Conservation (phyloP, 305 asterid species). For the Rubia tinctorum region DNA sequence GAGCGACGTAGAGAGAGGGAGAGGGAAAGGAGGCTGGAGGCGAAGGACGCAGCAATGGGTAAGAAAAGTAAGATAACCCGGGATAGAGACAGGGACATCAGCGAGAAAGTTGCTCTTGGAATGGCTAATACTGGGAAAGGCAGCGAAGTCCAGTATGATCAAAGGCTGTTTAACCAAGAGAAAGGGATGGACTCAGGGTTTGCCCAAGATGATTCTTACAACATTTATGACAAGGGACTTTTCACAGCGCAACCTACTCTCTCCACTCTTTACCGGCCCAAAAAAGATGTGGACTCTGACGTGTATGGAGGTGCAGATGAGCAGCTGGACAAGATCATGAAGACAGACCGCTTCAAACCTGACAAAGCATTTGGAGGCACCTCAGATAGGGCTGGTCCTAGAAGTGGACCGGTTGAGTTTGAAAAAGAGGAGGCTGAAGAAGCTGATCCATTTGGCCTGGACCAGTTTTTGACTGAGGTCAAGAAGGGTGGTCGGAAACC, state of each 20-base stretch:
- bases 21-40: conserved; percentile 85
- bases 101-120: conserved; percentile 92
- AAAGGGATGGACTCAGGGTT: conserved; percentile 96
- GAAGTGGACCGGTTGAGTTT: conserved; percentile 84
- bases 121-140: conserved; percentile 78
- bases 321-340: conserved; percentile 79
- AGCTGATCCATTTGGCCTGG: conserved; percentile 92
- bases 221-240: conserved; percentile 79
- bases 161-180: conserved; percentile 90
- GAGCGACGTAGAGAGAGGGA: conserved; percentile 77
- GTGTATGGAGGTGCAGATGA: conserved; percentile 84
- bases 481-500: conserved; percentile 54
- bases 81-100: conserved; percentile 85
- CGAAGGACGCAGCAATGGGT: conserved; percentile 85
- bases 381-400: conserved; percentile 57
- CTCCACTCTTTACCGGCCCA: conserved; percentile 70
- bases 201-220: conserved; percentile 71
- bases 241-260: conserved; percentile 68
- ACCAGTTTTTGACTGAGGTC: conserved; percentile 53
- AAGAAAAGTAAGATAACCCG: conserved; percentile 85
- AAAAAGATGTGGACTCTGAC: conserved; percentile 73
- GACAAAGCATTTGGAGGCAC: conserved; percentile 72
- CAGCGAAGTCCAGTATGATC: conserved; percentile 88
- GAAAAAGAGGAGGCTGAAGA: conserved; percentile 65
- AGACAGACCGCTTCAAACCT: conserved; percentile 78